Base-by-base conservation (phyloP, 805 yeast genomes). In the Danielozyma ontarioensis region DNA sequence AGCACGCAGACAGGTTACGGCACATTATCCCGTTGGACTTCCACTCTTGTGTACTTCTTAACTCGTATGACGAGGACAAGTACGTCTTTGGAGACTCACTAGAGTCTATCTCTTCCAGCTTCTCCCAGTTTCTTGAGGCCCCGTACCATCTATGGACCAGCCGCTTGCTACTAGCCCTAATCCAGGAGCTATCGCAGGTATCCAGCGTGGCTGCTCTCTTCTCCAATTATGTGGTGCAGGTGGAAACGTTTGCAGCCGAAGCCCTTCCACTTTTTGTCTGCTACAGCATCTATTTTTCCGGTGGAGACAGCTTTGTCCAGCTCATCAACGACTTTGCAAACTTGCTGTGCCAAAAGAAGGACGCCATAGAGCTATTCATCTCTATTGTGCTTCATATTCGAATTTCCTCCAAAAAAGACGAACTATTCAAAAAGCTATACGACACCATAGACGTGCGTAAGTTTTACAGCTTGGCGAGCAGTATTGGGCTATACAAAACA, bases 81-180 rank as follows among this genome's bases (percentile, higher is more conserved):
- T 31, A 32, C 12, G 30, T 36, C 26, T 27, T 41, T 17, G 47
- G 44, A 2, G 45, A 35, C 17, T 28, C 19, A n/a, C 29, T 54
- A 5, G 39, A 26, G 3, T 37, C 29, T 5, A 28, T 50, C 13
- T 34, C 48, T 7, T 25, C 26, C 2, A 36, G 43, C 25, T 37
- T 50, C 3, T n/a, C n/a, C n/a, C n/a, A n/a, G n/a, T n/a, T n/a
- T n/a, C n/a, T n/a, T n/a, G n/a, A n/a, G n/a, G n/a, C n/a, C n/a
- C n/a, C n/a, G n/a, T n/a, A n/a, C n/a, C n/a, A n/a, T n/a, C n/a
- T 32, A 5, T 65, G 70, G 66, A 40, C 59, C 1, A 44, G 53
- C 3, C 47, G 42, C 14, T 33, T 67, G 3, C 44, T 60, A 17
- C 46, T 62, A 31, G 51, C 67, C 0, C 23, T 69, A 2, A 40